Percentiles rank a stretch among this genome's conserved stretches.
phyloP scores from a whole-genome alignment of 2,329 filamentous ascomycete species.

The Ophiostoma sp. region DNA sequence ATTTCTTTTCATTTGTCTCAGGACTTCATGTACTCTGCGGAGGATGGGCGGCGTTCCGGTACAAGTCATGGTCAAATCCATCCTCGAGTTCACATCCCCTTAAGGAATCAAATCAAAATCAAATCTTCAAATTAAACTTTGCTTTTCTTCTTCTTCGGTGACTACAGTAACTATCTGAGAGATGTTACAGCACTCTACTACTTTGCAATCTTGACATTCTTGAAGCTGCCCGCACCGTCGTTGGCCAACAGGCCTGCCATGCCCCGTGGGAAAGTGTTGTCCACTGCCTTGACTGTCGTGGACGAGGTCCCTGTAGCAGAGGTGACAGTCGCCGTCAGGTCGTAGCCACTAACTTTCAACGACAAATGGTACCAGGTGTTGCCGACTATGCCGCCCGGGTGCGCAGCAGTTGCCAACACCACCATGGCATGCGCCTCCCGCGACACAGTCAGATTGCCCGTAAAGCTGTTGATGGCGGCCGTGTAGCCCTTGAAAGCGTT shows the following conservation, averaged over 20 bases:
- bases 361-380: conserved; percentile 15
- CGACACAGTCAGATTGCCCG: conserved; percentile 12
- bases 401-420: background rate
- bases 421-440: conserved; percentile 18
- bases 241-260: background rate
- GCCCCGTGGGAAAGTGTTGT: conserved; percentile 6
- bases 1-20: too few species aligned
- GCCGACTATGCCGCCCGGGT: background rate
- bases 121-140: background rate
- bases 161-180: background rate
- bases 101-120: too few species aligned
- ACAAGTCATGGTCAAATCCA: too few species aligned
- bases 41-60: too few species aligned
- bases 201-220: background rate
- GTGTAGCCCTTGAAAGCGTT: conserved; percentile 18
- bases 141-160: background rate
- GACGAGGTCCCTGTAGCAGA: background rate
- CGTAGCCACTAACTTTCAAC: background rate
- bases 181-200: background rate
- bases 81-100: background rate
- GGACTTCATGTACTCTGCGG: too few species aligned
- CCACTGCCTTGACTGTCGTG: background rate
- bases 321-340: background rate
- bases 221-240: background rate
- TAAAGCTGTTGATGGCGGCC: conserved; percentile 6